phyloP scores from a whole-genome alignment of 176 grass and related monocot genomes.

The Typha latifolia region DNA sequence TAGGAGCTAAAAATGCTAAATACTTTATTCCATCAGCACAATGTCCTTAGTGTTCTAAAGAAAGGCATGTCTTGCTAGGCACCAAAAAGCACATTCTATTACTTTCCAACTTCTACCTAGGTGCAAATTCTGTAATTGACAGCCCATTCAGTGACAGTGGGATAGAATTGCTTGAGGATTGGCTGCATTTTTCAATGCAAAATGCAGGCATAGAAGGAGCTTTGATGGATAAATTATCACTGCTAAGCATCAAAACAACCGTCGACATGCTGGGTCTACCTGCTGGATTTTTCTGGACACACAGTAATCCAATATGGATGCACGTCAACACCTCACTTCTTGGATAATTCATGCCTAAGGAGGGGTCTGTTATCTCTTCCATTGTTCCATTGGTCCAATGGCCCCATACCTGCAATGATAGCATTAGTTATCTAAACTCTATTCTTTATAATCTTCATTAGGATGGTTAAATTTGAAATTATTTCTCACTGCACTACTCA shows the following conservation, averaged over 20 bases:
- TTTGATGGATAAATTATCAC: conserved; percentile 27
- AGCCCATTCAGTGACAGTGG: conserved; percentile 19
- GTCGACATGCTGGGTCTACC: conserved; percentile 50
- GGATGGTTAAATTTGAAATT: too few species aligned
- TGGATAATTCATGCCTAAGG: neutral
- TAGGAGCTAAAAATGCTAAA: too few species aligned
- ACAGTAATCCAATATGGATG: conserved; percentile 24
- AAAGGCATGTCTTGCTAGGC: too few species aligned
- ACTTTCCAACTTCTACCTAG: conserved; percentile 19
- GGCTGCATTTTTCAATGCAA: conserved; percentile 17
- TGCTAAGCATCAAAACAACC: conserved; percentile 46
- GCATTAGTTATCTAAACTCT: neutral
- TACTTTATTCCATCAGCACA: too few species aligned
- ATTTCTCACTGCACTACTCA: neutral
- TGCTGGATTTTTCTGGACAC: conserved; percentile 21
- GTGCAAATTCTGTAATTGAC: conserved; percentile 39
- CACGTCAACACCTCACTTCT: conserved; percentile 21
- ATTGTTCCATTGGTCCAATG: conserved; percentile 9
- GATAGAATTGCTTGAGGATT: neutral
- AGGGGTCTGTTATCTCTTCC: neutral
- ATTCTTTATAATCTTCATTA: neutral
- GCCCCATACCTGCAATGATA: conserved; percentile 19
- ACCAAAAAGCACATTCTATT: too few species aligned
- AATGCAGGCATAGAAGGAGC: conserved; percentile 39
- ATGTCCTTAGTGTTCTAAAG: too few species aligned